Evolutionary conservation across 257 asterid species (phyloP).

Genomic region (Paulownia fortunei): DNA sequence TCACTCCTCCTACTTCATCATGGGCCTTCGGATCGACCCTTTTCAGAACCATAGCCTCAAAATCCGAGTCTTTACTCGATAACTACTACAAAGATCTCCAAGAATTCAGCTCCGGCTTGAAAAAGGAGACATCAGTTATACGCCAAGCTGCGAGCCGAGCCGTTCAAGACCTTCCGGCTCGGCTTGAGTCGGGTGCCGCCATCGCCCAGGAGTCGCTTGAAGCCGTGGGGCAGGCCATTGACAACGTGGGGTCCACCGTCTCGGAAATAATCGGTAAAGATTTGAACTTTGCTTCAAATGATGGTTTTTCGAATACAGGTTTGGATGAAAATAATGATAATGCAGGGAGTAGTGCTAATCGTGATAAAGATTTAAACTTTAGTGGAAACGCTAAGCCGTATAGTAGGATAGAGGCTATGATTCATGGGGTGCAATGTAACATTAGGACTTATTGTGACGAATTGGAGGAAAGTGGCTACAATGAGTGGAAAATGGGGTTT

Average conservation of each 20-base stretch:
- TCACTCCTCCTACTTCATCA: conserved; percentile 45
- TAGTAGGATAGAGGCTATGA: conserved; percentile 69
- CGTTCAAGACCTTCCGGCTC: conserved; percentile 71
- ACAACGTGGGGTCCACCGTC: conserved; percentile 66
- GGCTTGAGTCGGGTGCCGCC: conserved; percentile 86
- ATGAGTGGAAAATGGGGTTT: conserved; percentile 76
- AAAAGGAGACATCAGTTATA: conserved; percentile 67
- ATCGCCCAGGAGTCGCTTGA: conserved; percentile 86
- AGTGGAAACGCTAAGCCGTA: conserved; percentile 57
- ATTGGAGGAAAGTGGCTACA: conserved; percentile 59
- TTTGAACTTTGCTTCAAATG: conserved; percentile 49
- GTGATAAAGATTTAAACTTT: conserved; percentile 36
- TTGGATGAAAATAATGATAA: conserved; percentile 35
- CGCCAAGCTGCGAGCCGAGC: conserved; percentile 82
- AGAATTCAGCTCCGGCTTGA: conserved; percentile 75
- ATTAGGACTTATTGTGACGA: conserved; percentile 70
- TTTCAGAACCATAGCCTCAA: conserved; percentile 64
- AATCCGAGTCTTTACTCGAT: conserved; percentile 73
- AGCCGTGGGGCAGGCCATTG: conserved; percentile 84
- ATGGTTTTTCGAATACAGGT: conserved; percentile 39
- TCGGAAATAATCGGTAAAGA: conserved; percentile 74
- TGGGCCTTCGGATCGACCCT: conserved; percentile 74
- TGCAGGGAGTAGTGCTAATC: conserved; percentile 21
- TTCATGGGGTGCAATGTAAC: conserved; percentile 66
- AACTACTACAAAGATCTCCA: conserved; percentile 76